Evolutionary conservation across 768 basidiomycete species (phyloP), one percentile per base, ranked within the genome.

Genomic region (Clitopilus passeckerianus): DNA sequence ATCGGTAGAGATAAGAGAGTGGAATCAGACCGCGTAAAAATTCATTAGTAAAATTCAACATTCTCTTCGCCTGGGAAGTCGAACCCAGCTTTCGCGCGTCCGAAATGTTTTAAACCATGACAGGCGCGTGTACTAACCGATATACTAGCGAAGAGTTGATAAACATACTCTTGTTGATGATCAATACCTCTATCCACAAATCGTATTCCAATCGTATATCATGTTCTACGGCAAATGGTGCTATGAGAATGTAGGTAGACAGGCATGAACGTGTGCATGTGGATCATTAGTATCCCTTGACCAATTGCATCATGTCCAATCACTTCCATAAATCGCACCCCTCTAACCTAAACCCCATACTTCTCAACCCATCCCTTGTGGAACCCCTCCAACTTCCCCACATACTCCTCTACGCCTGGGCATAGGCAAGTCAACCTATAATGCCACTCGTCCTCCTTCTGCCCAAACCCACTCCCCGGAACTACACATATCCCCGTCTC

Each of bases 401-500:
- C 90, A 69, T 95, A 98, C 66, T 95, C 93, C 50, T 96, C 95
- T 16, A 93, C 92, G 41, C 93, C 93, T 1, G 94, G 95, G 67
- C 95, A 97, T 64, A 98, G 75, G 66, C 96, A 97, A 7, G 97
- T 99, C 70, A 98, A 74, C 34, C 96, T 78, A 70, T 97, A 89
- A 74, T 99, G 96, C 74, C 86, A 87, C 67, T 95, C 89, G 23
- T 90, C 93, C 54, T 90, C 86, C 73, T 82, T 89, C 77, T 98
- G 95, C 5, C 95, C 95, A 70, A 99, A 99, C 0, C 96, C 96
- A 53, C 86, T 88, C 0, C 96, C 96, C 5, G 95, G 92, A 5
- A 98, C 91, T 20, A 91, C 91, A 67, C 95, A 97, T 63, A 98
- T 97, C 5, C 94, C 94, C 0, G 93, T 95, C 71, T 82, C 81